Conservation (phyloP, 83 land plant genomes). For the Picea abies region DNA sequence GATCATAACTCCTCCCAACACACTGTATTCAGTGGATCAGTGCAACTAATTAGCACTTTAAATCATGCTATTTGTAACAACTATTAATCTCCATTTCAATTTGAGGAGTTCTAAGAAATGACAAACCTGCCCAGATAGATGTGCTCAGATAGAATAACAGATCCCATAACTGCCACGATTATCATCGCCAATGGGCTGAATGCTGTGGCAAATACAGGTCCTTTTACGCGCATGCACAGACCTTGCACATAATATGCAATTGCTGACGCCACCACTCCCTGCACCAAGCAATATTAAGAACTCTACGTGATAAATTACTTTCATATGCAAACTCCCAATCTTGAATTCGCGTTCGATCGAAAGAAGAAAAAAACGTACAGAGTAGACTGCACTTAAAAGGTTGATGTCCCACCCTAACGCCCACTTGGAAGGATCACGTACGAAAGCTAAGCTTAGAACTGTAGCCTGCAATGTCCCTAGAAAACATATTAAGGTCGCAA, state of each 20-base stretch:
- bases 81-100: too few species aligned
- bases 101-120: too few species aligned
- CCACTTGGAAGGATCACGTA: conserved; percentile 26
- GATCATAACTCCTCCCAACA: background rate
- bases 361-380: conserved; percentile 21
- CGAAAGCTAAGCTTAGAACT: too few species aligned
- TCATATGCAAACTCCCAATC: too few species aligned
- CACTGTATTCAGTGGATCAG: background rate
- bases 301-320: too few species aligned
- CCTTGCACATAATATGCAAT: background rate
- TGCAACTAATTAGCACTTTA: background rate
- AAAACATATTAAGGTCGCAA: too few species aligned
- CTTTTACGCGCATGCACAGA: background rate
- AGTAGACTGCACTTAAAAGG: conserved; percentile 47
- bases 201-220: background rate
- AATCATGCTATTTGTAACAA: too few species aligned
- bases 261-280: background rate
- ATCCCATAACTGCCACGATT: background rate
- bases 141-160: background rate
- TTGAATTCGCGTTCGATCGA: too few species aligned
- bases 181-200: background rate
- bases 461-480: too few species aligned
- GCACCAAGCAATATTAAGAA: too few species aligned
- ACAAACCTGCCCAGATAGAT: conserved; percentile 1
- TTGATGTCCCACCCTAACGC: conserved; percentile 37